phyloP scores from a whole-genome alignment of 2,329 filamentous ascomycete genomes.

The Cercospora zeina region DNA sequence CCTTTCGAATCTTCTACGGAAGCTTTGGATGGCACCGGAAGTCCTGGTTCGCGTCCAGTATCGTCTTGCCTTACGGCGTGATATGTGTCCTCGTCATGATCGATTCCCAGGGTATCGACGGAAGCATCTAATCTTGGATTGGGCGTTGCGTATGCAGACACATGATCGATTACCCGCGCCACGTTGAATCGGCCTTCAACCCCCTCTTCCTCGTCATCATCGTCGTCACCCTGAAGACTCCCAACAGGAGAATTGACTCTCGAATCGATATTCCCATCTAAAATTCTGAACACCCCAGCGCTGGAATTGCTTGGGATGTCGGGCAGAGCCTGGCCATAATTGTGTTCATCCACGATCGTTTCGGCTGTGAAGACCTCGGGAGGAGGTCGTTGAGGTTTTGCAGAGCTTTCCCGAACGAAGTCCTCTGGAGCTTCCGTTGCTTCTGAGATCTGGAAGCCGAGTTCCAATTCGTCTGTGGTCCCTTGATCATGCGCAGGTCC shows the following conservation, averaged over 20 bases:
- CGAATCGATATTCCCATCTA: constrained; percentile 18
- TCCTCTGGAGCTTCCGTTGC: not conserved
- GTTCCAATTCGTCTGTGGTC: not conserved
- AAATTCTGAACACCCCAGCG: not conserved
- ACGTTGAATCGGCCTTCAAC: not conserved
- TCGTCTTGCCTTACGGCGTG: not conserved
- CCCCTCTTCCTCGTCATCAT: not conserved
- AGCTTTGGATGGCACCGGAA: not conserved
- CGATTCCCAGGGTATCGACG: not conserved
- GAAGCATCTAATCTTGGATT: not conserved
- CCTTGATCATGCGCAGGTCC: not conserved
- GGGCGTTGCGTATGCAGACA: not conserved
- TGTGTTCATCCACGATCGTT: not conserved
- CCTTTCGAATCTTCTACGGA: not conserved
- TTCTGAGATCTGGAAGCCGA: constrained; percentile 5
- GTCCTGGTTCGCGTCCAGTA: not conserved
- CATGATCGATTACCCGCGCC: too few species aligned
- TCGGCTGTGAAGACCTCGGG: constrained; percentile 10
- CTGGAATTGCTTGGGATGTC: constrained; percentile 4
- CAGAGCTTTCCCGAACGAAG: not conserved
- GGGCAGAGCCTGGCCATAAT: not conserved
- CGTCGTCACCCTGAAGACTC: not conserved
- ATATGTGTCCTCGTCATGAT: not conserved
- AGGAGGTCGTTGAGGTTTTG: not conserved
- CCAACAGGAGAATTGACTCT: constrained; percentile 13